Evolutionary conservation across 768 basidiomycete genomes (phyloP).

Genomic region (Tricholoma saponaceum): DNA sequence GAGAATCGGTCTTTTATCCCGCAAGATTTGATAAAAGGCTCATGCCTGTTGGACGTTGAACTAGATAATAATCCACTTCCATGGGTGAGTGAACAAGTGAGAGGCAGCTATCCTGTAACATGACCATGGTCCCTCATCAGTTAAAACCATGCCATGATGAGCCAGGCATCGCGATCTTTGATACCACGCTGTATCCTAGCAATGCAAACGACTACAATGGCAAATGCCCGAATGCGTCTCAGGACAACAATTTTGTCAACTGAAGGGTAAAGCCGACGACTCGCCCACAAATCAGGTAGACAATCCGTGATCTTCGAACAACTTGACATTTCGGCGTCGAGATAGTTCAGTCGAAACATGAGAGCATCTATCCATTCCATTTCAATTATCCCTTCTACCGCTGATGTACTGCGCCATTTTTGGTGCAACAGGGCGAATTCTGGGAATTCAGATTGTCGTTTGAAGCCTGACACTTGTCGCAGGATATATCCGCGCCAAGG

Average conservation of each 20-base stretch:
- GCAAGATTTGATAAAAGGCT: no score
- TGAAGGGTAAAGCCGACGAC: neutral
- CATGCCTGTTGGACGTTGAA: no score
- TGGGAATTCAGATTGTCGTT: neutral
- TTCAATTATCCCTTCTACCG: neutral
- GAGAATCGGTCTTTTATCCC: no score
- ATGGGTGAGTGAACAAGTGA: no score
- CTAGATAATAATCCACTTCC: no score
- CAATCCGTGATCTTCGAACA: neutral
- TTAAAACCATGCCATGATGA: neutral
- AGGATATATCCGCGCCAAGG: neutral
- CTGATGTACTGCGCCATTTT: neutral
- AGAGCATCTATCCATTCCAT: neutral
- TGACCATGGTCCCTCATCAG: neutral
- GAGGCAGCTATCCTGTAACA: neutral
- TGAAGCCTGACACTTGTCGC: neutral
- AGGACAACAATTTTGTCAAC: neutral
- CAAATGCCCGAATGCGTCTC: neutral
- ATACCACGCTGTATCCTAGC: neutral
- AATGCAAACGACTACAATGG: neutral
- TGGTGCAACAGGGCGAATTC: neutral
- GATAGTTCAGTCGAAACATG: neutral
- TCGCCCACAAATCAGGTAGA: neutral
- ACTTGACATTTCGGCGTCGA: neutral
- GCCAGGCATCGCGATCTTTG: neutral